Evolutionary conservation across 176 grass and related monocot genomes (phyloP), one percentile per base, ranked within the genome.

Genomic region (Urochloa ruziziensis): DNA sequence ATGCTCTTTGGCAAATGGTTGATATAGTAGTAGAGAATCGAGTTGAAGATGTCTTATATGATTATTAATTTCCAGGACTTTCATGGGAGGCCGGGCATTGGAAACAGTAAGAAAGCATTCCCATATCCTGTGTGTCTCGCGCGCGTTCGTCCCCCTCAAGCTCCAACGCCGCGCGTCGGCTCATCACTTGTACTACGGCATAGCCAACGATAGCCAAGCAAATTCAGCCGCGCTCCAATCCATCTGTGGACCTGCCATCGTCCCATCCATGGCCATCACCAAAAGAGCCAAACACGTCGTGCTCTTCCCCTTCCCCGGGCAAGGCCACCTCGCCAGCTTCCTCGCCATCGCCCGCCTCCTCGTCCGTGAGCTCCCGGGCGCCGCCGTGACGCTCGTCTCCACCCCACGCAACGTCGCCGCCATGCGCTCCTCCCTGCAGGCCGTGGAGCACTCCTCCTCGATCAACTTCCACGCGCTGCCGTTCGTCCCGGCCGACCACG

Each of bases 401-500:
- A 91, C 80, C 16, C 23, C 89, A 2, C 21, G 23, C 54, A 64
- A 91, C 63, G 51, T 83, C 13, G 54, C 40, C 23, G 25, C 43
- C 10, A 74, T 80, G 27, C 46, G 69, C 35, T 73, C 56, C 13
- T 67, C 80, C 28, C 18, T 32, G 2, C 39, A 77, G 23, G 52
- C 35, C 14, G 3, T 0, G 19, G 2, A 0, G n/a, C n/a, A 6
- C 8, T 2, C 1, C 0, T 2, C 4, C 21, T 16, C n/a, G 0
- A 70, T 85, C 78, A 21, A 27, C 4, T 70, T 81, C 81, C 85
- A 87, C 73, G 40, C 66, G 13, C 36, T 90, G 25, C 82, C 85
- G 3, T 91, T 94, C 85, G 77, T 28, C 12, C 67, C 91, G 16
- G 64, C 73, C 25, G 73, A 80, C 63, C 83, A 90, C 78, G 80